phyloP scores from a whole-genome alignment of 208 protist species.

The Eutreptiella sp. region DNA sequence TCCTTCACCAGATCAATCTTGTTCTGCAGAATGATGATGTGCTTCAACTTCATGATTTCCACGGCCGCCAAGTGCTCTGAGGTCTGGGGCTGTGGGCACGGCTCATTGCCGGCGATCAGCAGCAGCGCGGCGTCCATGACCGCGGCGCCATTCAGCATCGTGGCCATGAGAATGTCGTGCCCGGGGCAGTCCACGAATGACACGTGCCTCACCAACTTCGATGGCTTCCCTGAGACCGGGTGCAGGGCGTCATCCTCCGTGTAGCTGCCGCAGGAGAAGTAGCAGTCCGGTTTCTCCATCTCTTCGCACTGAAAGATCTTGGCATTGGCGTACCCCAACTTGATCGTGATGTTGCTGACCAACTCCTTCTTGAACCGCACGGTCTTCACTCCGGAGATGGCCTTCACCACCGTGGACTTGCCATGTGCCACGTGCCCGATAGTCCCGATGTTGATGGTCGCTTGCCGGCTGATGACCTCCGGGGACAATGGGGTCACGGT shows the following conservation, averaged over 20 bases:
- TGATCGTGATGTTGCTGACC: constrained; percentile 99
- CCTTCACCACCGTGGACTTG: constrained; percentile 99
- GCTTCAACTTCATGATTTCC: constrained; percentile 98
- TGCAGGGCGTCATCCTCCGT: constrained; percentile 65
- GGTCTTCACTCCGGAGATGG: constrained; percentile 97
- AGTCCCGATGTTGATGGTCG: constrained; percentile 99
- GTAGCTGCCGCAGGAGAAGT: constrained; percentile 70
- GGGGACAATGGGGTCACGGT: constrained; percentile 84
- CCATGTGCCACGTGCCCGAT: constrained; percentile 99
- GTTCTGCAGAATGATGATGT: constrained; percentile 99
- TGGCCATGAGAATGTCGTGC: constrained; percentile 99
- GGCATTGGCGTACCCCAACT: constrained; percentile 99
- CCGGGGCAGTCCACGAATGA: constrained; percentile 99
- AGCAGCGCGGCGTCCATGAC: constrained; percentile 99
- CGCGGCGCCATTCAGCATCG: constrained; percentile 99
- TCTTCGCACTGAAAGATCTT: constrained; percentile 87
- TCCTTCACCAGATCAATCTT: constrained; percentile 99
- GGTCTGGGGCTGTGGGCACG: constrained; percentile 93
- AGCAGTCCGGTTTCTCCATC: constrained; percentile 86
- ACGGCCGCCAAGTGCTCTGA: constrained; percentile 97
- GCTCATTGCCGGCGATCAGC: constrained; percentile 98
- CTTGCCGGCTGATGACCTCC: constrained; percentile 97
- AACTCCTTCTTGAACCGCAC: constrained; percentile 98
- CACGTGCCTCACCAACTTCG: constrained; percentile 84
- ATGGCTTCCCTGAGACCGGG: constrained; percentile 46